phyloP scores from a whole-genome alignment of 2,329 filamentous ascomycete species.

The Escovopsis sp. region DNA sequence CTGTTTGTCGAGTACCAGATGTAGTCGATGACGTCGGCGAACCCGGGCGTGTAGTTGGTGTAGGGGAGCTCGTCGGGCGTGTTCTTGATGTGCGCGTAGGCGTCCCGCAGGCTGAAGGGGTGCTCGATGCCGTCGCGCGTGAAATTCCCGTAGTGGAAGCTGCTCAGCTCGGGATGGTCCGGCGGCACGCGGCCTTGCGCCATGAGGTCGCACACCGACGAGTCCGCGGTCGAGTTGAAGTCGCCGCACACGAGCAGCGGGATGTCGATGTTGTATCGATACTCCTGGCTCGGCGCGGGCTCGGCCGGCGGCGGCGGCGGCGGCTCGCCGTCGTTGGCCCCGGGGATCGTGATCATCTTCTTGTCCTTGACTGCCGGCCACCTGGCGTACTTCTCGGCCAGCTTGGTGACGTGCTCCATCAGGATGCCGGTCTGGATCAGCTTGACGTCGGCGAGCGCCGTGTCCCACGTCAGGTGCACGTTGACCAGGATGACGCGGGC shows the following conservation, averaged over 20 bases:
- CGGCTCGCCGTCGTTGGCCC: constrained; percentile 27
- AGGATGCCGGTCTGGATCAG: constrained; percentile 89
- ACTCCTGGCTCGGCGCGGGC: constrained; percentile 72
- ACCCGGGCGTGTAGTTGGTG: constrained; percentile 94
- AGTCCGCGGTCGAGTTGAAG: constrained; percentile 81
- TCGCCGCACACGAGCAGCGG: constrained; percentile 87
- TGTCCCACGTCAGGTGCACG: constrained; percentile 91
- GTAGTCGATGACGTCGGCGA: constrained; percentile 86
- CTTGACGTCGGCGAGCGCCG: constrained; percentile 82
- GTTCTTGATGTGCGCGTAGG: constrained; percentile 70
- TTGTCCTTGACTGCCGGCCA: constrained; percentile 75
- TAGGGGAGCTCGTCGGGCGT: constrained; percentile 75
- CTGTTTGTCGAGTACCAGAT: constrained; percentile 95
- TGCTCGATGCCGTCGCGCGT: constrained; percentile 86
- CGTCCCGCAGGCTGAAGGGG: constrained; percentile 83
- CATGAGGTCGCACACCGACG: constrained; percentile 83
- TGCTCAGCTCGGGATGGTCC: constrained; percentile 65
- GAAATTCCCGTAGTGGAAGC: constrained; percentile 82
- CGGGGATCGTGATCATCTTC: constrained; percentile 36
- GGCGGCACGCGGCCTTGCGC: constrained; percentile 64
- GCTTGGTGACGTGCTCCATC: constrained; percentile 79
- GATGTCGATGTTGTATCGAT: constrained; percentile 73
- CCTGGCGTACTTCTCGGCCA: constrained; percentile 72
- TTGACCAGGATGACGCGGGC: constrained; percentile 85
- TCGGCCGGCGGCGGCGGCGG: constrained; percentile 42